phyloP scores from a whole-genome alignment of 108 stramenopile species.

The Phaeodactylum tricornutum region DNA sequence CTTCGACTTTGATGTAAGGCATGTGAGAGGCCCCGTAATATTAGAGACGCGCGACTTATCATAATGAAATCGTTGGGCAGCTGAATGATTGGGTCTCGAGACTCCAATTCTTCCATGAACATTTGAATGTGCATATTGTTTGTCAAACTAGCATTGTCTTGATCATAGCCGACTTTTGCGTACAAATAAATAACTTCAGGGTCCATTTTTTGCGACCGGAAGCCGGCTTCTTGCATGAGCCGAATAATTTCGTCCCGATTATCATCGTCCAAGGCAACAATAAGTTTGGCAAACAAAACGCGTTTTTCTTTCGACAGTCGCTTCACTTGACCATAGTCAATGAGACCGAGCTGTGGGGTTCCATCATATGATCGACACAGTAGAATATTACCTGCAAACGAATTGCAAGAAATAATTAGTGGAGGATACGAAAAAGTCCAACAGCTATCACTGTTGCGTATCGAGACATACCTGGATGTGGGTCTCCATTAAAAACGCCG shows the following conservation, averaged over 20 bases:
- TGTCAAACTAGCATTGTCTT: constrained; percentile 50
- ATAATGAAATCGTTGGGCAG: constrained; percentile 63
- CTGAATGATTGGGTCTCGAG: constrained; percentile 48
- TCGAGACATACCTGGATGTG: too few species aligned
- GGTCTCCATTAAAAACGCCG: constrained; percentile 68
- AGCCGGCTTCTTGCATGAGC: constrained; percentile 55
- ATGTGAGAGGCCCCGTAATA: constrained; percentile 63
- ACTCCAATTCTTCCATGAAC: constrained; percentile 70
- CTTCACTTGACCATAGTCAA: constrained; percentile 85
- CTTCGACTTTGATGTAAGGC: constrained; percentile 64
- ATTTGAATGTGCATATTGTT: constrained; percentile 73
- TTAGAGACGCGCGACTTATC: constrained; percentile 48
- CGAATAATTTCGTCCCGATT: constrained; percentile 36
- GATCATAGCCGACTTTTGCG: constrained; percentile 62
- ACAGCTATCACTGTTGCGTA: background rate
- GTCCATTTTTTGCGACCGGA: constrained; percentile 51
- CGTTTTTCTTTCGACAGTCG: constrained; percentile 46
- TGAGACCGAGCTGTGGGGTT: constrained; percentile 56
- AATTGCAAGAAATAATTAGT: too few species aligned
- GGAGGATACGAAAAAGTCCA: too few species aligned
- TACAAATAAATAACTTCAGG: constrained; percentile 56
- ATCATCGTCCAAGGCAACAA: constrained; percentile 66
- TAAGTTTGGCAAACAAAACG: constrained; percentile 50
- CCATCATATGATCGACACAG: constrained; percentile 55
- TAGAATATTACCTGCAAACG: constrained; percentile 33